A percentile compares a stretch with the other conserved stretches of the same genome.
Conservation (phyloP, 75 land plant species). For the Sequoiadendron giganteum region DNA sequence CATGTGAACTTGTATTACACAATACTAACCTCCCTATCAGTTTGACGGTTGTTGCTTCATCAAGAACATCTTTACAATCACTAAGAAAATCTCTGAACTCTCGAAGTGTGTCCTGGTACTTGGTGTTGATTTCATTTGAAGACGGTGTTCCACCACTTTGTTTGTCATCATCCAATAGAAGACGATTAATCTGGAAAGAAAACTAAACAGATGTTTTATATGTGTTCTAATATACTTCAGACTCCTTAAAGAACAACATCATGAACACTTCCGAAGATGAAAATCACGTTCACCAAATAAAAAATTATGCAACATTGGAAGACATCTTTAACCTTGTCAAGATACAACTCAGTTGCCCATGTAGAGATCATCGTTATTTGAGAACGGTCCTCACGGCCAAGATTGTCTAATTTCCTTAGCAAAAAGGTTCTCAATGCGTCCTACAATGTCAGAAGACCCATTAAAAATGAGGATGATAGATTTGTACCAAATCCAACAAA, state of each 20-base stretch:
- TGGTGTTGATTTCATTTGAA: slow-evolving; percentile 32
- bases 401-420: slow-evolving; percentile 82
- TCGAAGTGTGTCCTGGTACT: slow-evolving; percentile 60
- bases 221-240: not conserved
- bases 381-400: slow-evolving; percentile 83
- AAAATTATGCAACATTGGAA: not conserved
- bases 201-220: not conserved
- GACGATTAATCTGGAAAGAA: slow-evolving; percentile 65
- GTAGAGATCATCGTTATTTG: slow-evolving; percentile 98
- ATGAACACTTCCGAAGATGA: not conserved
- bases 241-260: not conserved
- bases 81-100: slow-evolving; percentile 96
- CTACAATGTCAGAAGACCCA: slow-evolving; percentile 28
- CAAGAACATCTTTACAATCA: slow-evolving; percentile 94
- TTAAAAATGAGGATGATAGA: not conserved
- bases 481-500: not conserved
- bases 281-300: slow-evolving; percentile 1
- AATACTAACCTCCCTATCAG: slow-evolving; percentile 76
- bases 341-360: slow-evolving; percentile 90
- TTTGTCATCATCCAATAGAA: slow-evolving; percentile 64
- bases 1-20: not conserved
- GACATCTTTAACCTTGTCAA: slow-evolving; percentile 80
- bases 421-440: slow-evolving; percentile 92
- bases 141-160: slow-evolving; percentile 11
- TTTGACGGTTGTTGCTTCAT: slow-evolving; percentile 89